These are phyloP conservation scores for Globisporangium acanthophoron DNA, from an alignment of 352 stramenopile genomes.

Conservation along the genomic window DNA sequence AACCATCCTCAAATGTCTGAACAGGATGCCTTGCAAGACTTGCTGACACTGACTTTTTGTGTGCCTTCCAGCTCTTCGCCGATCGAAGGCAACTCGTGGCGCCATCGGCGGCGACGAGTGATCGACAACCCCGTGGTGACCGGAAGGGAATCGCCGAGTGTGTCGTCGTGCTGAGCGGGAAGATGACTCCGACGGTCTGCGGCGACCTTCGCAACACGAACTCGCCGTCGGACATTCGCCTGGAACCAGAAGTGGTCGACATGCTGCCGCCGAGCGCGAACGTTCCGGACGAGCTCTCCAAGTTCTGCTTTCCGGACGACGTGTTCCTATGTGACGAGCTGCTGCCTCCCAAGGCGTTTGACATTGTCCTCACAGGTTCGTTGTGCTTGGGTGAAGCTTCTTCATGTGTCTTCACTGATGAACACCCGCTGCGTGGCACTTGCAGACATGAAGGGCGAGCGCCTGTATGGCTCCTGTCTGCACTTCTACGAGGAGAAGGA, in stretches of 20 bases:
- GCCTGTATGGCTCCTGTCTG: slow-evolving; percentile 51
- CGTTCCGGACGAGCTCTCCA: slow-evolving; percentile 61
- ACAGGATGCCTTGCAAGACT: background rate
- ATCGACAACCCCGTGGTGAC: background rate
- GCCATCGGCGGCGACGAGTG: background rate
- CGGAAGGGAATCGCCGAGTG: slow-evolving; percentile 41
- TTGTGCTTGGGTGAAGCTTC: background rate
- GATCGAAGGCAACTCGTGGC: slow-evolving; percentile 7
- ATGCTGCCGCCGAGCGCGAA: slow-evolving; percentile 30
- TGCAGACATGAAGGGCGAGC: slow-evolving; percentile 45
- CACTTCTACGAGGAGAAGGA: slow-evolving; percentile 64
- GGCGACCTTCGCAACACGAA: slow-evolving; percentile 27
- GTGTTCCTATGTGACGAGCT: slow-evolving; percentile 38
- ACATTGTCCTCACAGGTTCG: slow-evolving; percentile 67
- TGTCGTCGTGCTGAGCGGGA: slow-evolving; percentile 48
- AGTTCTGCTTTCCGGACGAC: slow-evolving; percentile 67
- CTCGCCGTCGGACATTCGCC: slow-evolving; percentile 34
- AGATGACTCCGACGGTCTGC: slow-evolving; percentile 30
- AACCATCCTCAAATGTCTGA: too few species aligned
- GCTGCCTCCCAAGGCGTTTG: slow-evolving; percentile 39
- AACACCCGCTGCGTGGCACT: too few species aligned
- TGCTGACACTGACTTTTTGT: background rate
- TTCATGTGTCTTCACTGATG: too few species aligned
- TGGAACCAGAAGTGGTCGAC: slow-evolving; percentile 55
- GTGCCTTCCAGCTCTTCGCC: slow-evolving; percentile 2